Percentiles rank a stretch among this genome's conserved stretches.
These are phyloP conservation scores for Oryza punctata DNA, from an alignment of 176 grass and related monocot species.

Conservation along the genomic window DNA sequence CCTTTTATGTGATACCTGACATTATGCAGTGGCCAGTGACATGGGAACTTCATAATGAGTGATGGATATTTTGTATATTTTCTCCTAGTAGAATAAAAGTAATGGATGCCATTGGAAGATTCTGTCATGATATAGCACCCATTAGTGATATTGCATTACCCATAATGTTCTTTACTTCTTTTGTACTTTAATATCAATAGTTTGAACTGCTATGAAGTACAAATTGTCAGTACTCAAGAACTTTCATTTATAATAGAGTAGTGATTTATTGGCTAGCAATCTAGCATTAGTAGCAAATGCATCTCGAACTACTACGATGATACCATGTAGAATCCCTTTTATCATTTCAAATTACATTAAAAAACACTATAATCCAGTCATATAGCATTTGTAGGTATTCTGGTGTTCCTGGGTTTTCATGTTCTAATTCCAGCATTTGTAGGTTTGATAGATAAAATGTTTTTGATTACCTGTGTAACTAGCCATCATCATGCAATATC, in stretches of 20 bases:
- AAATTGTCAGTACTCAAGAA: not conserved
- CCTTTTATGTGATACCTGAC: conserved; percentile 10
- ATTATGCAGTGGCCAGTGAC: not conserved
- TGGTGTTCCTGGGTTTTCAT: too few species aligned
- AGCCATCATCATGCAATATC: conserved; percentile 9
- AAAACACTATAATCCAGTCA: not conserved
- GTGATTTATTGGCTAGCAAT: not conserved
- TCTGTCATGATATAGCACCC: not conserved
- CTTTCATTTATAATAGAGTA: not conserved
- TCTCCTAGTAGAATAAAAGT: not conserved
- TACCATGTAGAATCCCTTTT: not conserved
- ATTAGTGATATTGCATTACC: not conserved
- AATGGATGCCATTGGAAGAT: not conserved
- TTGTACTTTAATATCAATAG: not conserved
- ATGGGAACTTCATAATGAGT: conserved; percentile 8
- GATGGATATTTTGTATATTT: not conserved
- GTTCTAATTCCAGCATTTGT: not conserved
- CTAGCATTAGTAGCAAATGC: not conserved
- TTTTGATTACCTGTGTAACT: conserved; percentile 18
- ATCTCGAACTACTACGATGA: not conserved
- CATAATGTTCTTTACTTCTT: not conserved
- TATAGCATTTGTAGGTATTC: not conserved
- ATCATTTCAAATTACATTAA: not conserved
- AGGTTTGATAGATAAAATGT: not conserved
- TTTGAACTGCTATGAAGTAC: not conserved